Base-by-base conservation (phyloP, 1,284 basidiomycete genomes). In the Ustilago lituana region DNA sequence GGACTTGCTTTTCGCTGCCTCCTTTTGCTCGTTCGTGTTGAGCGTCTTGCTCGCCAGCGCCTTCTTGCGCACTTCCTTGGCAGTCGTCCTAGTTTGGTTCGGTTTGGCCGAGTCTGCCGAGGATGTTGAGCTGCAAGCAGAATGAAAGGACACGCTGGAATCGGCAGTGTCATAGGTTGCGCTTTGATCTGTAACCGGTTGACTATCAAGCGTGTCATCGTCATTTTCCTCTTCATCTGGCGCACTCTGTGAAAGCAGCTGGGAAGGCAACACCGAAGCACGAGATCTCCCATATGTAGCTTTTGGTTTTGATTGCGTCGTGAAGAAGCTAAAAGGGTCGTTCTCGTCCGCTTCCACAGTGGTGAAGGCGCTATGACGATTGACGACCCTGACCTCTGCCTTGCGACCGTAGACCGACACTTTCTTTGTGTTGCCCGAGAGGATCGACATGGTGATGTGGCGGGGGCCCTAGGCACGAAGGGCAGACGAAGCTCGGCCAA, bases 341-440 rank as follows among this genome's bases (percentile, higher is more conserved):
- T 69, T 63, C 22, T 69, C 66, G 33, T 69, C 66, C 12, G 47
- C 45, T 2, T 52, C 46, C 23, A 69, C 38, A 5, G 40, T 41
- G 14, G 33, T 53, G 26, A 65, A 70, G 32, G 61, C 27, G 53
- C 31, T 57, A 6, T 59, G 50, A 14, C 60, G 57, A 20, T 62
- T 61, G 39, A 70, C 52, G 32, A 70, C 45, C 22, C 61, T 38
- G 19, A 57, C 31, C 27, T 56, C 52, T 6, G 61, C 43, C 20
- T 61, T 70, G 27, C 54, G 51, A 11, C 67, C 67, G 38, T 70
- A 70, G n/a, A 70, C 67, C 19, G 61, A 70, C 37, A 70, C 67
- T 53, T 57, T 64, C n/a, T 70, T 70, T 32, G 67, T 60, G 48
- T 39, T 37, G 41, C 52, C 53, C 4, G 61, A 64, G 12, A 61